phyloP scores from a whole-genome alignment of 495 filamentous ascomycete genomes.

The Penicillium odoratum region DNA sequence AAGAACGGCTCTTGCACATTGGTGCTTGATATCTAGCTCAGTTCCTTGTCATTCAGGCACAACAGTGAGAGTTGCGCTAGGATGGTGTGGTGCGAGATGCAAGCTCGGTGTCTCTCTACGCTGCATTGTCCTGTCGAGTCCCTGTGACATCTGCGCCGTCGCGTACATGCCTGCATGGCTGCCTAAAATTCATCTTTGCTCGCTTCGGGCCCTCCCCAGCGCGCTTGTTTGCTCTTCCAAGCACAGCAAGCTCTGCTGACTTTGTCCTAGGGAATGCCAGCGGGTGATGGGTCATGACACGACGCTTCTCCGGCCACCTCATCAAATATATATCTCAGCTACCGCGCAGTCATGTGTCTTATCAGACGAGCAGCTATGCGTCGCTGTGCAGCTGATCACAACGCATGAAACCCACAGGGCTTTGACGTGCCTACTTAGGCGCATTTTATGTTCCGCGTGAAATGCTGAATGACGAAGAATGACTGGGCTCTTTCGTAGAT shows the following conservation, averaged over 20 bases:
- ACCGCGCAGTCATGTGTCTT: neutral
- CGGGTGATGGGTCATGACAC: conserved; percentile 4
- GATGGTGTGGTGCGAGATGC: neutral
- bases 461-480: neutral
- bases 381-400: neutral
- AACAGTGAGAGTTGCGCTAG: neutral
- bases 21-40: conserved; percentile 1
- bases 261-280: no score
- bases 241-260: conserved; percentile 1
- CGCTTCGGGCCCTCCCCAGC: neutral
- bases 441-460: conserved; percentile 3
- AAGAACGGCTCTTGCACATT: neutral
- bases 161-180: conserved; percentile 3
- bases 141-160: neutral
- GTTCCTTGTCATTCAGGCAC: neutral
- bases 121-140: neutral
- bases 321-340: conserved; percentile 1
- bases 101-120: conserved; percentile 6
- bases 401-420: neutral
- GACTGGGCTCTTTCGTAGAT: conserved; percentile 3
- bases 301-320: conserved; percentile 1
- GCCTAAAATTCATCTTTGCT: neutral
- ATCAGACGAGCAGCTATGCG: neutral
- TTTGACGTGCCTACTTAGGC: conserved; percentile 2
- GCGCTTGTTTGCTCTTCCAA: conserved; percentile 1